Percentiles rank a stretch among this genome's conserved stretches.
Evolutionary conservation across 129 eudicot species (phyloP).

Genomic region (Lactuca saligna): DNA sequence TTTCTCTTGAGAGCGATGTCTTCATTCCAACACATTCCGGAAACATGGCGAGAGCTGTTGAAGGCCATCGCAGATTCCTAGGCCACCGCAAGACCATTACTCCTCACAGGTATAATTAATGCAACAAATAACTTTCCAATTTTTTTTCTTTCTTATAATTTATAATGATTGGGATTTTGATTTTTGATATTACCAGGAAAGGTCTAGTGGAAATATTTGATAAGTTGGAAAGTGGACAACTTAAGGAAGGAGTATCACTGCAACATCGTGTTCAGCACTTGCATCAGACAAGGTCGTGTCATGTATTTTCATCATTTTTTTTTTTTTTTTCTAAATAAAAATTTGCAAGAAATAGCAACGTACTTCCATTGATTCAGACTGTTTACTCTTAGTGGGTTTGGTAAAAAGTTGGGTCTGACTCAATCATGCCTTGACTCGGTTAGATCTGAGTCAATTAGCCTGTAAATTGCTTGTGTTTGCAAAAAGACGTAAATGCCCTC

Average conservation of each 20-base stretch:
- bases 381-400: too few relatives aligned
- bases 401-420: too few relatives aligned
- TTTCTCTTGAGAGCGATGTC: conserved; percentile 81
- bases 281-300: conserved; percentile 68
- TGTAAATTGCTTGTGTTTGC: too few relatives aligned
- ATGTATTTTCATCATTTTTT: neutral
- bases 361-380: too few relatives aligned
- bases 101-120: conserved; percentile 63
- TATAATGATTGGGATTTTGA: neutral
- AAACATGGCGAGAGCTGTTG: conserved; percentile 95
- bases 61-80: conserved; percentile 87
- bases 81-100: conserved; percentile 82
- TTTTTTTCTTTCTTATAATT: neutral
- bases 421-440: too few relatives aligned
- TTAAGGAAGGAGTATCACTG: conserved; percentile 45
- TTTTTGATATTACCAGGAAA: conserved; percentile 46
- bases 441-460: too few relatives aligned
- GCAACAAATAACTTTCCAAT: neutral
- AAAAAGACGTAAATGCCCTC: too few relatives aligned
- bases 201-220: conserved; percentile 87
- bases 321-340: neutral
- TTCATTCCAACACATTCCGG: conserved; percentile 90
- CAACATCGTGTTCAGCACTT: conserved; percentile 48
- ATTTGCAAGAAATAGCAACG: too few relatives aligned
- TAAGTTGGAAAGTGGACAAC: conserved; percentile 71